Percentiles rank a stretch among this genome's conserved stretches.
Evolutionary conservation across 2,329 filamentous ascomycete genomes (phyloP).

Genomic region (Neopestalotiopsis clavispora): DNA sequence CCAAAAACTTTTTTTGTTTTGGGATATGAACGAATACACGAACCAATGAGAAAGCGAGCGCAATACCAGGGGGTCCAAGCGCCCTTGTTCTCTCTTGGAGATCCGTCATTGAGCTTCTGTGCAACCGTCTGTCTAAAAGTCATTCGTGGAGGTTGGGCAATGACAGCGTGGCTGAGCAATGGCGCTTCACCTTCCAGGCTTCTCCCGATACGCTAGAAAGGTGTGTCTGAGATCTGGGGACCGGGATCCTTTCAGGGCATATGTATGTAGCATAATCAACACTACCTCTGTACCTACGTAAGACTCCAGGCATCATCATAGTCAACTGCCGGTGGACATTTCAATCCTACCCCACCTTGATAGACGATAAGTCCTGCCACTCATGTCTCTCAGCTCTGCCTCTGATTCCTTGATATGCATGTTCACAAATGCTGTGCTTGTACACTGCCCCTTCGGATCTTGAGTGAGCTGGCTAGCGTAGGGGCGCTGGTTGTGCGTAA

Average conservation of each 20-base stretch:
- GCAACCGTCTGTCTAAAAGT: not conserved
- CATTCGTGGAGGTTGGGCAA: not conserved
- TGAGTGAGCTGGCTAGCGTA: slow-evolving; percentile 27
- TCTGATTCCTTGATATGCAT: not conserved
- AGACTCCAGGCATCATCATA: not conserved
- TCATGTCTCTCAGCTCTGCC: not conserved
- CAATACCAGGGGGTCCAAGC: not conserved
- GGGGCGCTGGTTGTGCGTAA: slow-evolving; percentile 29
- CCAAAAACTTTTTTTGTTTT: not conserved
- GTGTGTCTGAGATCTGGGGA: not conserved
- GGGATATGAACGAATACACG: not conserved
- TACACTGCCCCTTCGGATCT: slow-evolving; percentile 36
- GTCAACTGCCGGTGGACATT: not conserved
- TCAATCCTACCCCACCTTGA: not conserved
- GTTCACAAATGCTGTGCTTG: slow-evolving; percentile 33
- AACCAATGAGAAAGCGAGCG: slow-evolving; percentile 6
- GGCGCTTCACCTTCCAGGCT: not conserved
- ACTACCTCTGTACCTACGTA: not conserved
- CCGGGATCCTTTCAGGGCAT: not conserved
- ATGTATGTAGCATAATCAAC: not conserved
- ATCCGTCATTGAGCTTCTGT: not conserved
- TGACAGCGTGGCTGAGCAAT: slow-evolving; percentile 1
- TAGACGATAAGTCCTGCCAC: not conserved
- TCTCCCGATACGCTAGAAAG: not conserved
- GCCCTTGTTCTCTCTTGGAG: not conserved